A percentile compares a stretch with the other conserved stretches of the same genome.
Evolutionary conservation across 2,329 filamentous ascomycete species (phyloP).

Genomic region (Thermothelomyces thermophilus): DNA sequence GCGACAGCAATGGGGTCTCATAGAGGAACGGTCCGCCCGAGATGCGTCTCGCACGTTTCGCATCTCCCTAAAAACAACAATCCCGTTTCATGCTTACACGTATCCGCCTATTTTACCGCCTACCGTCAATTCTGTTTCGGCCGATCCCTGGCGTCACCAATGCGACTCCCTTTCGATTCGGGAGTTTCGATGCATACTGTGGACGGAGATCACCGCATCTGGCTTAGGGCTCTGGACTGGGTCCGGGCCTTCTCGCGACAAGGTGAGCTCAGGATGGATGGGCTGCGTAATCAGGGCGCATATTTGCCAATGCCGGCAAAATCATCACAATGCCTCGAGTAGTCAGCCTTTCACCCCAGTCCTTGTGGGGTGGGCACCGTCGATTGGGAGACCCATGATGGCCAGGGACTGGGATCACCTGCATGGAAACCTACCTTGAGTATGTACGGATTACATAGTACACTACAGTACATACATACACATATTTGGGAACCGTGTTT

Average conservation of each 20-base stretch:
- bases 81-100: constrained; percentile 24
- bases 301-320: constrained; percentile 30
- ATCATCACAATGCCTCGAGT: constrained; percentile 25
- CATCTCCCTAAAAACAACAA: constrained; percentile 26
- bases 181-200: neutral
- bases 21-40: constrained; percentile 19
- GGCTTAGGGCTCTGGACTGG: constrained; percentile 9
- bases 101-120: constrained; percentile 13
- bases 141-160: constrained; percentile 4
- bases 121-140: constrained; percentile 7
- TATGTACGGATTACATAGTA: too few species aligned
- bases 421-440: too few species aligned
- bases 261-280: constrained; percentile 8
- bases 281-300: constrained; percentile 26
- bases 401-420: constrained; percentile 8
- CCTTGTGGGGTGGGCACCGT: constrained; percentile 13
- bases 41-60: constrained; percentile 27
- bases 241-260: constrained; percentile 1
- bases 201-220: constrained; percentile 4
- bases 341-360: constrained; percentile 16
- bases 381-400: constrained; percentile 23
- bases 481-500: constrained; percentile 10
- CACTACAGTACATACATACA: too few species aligned
- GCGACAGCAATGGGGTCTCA: constrained; percentile 29
- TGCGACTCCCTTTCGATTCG: neutral